A percentile compares a stretch with the other conserved stretches of the same genome.
Evolutionary conservation across 2,329 filamentous ascomycete genomes (phyloP).

Genomic region (Cladophialophora chaetospira): DNA sequence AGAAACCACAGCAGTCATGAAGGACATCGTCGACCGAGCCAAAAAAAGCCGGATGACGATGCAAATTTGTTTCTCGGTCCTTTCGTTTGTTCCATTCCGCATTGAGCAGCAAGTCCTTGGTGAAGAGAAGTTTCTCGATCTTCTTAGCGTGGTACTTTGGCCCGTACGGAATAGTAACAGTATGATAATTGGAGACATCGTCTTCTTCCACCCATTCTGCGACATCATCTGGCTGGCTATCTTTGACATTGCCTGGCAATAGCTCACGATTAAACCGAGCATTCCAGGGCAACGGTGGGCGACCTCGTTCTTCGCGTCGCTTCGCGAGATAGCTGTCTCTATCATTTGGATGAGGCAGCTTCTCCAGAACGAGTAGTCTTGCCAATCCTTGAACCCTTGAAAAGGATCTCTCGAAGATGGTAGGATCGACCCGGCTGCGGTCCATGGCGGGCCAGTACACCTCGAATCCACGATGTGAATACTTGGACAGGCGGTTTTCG

Average conservation of each 20-base stretch:
- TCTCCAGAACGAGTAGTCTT: slow-evolving; percentile 76
- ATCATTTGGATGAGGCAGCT: slow-evolving; percentile 68
- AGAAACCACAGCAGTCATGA: slow-evolving; percentile 78
- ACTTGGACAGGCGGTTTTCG: slow-evolving; percentile 83
- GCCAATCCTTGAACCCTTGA: slow-evolving; percentile 74
- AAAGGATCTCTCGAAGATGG: slow-evolving; percentile 83
- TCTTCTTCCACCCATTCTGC: slow-evolving; percentile 79
- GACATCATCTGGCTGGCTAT: slow-evolving; percentile 74
- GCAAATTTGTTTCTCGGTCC: slow-evolving; percentile 73
- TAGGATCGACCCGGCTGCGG: slow-evolving; percentile 75
- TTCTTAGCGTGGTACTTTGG: slow-evolving; percentile 45
- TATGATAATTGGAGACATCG: slow-evolving; percentile 78
- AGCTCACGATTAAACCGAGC: slow-evolving; percentile 44
- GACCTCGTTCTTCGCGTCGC: slow-evolving; percentile 70
- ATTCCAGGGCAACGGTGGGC: slow-evolving; percentile 55
- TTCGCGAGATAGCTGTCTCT: slow-evolving; percentile 71
- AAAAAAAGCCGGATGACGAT: slow-evolving; percentile 85
- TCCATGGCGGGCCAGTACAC: slow-evolving; percentile 77
- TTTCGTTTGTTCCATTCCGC: slow-evolving; percentile 82
- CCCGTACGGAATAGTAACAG: slow-evolving; percentile 56
- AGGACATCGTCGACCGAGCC: slow-evolving; percentile 74
- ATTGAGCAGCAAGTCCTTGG: slow-evolving; percentile 71
- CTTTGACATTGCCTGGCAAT: slow-evolving; percentile 74
- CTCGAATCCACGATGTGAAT: slow-evolving; percentile 81
- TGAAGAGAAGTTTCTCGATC: slow-evolving; percentile 81